A percentile compares a stretch with the other conserved stretches of the same genome.
phyloP scores from a whole-genome alignment of 495 filamentous ascomycete species.

The Podospora pseudopauciseta region DNA sequence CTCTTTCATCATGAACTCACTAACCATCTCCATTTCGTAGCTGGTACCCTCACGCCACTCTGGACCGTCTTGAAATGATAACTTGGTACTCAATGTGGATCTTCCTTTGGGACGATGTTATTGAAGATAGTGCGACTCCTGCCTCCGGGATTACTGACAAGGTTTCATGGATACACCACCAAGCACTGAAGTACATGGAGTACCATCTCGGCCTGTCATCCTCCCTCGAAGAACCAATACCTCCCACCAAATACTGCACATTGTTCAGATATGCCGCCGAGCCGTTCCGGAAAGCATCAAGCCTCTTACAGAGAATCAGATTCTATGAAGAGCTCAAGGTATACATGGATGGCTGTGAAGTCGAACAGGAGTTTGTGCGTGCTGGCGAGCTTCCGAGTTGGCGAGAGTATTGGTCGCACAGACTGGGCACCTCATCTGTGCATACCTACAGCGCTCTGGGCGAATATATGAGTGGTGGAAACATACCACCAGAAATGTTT shows the following conservation, averaged over 20 bases:
- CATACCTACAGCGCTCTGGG: conserved; percentile 26
- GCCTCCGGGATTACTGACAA: neutral
- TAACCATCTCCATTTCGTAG: conserved; percentile 1
- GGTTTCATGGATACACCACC: conserved; percentile 13
- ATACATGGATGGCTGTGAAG: conserved; percentile 32
- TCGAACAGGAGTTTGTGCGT: conserved; percentile 25
- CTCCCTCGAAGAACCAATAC: neutral
- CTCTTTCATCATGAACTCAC: neutral
- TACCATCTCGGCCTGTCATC: conserved; percentile 16
- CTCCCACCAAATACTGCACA: conserved; percentile 23
- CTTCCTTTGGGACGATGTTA: conserved; percentile 35
- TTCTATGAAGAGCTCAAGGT: conserved; percentile 29
- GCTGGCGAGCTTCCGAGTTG: conserved; percentile 25
- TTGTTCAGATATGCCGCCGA: conserved; percentile 16
- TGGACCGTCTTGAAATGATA: conserved; percentile 26
- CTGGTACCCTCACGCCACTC: conserved; percentile 31
- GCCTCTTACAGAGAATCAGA: conserved; percentile 16
- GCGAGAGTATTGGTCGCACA: conserved; percentile 29
- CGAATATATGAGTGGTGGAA: conserved; percentile 26
- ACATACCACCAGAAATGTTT: conserved; percentile 20
- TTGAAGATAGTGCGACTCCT: conserved; percentile 20
- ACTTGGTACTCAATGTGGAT: conserved; percentile 33
- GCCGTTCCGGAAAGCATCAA: conserved; percentile 4
- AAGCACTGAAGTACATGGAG: conserved; percentile 21
- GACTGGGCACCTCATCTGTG: conserved; percentile 32